Evolutionary conservation across 192 early-diverging fungal species (phyloP), one percentile per base, ranked within the genome.

Genomic region (Rhizophagus prolifer): DNA sequence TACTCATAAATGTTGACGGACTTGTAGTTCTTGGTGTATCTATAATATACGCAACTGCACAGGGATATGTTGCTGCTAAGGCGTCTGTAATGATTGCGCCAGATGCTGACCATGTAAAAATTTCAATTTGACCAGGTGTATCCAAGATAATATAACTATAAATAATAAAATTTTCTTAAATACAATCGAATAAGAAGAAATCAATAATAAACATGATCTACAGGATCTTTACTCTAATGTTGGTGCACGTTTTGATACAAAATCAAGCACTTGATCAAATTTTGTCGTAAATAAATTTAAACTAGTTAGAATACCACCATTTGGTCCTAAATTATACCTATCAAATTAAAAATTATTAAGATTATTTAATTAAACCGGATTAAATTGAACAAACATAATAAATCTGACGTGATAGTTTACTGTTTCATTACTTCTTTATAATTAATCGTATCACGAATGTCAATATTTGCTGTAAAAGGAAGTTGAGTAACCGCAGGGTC

Each of bases 361-460:
- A 31, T 38, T 38, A 38, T 8, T 25, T 16, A 38, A 30, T 28
- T 65, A 34, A 14, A 63, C 36, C 30, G 12, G n/a, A 46, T 23
- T 9, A 25, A 46, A 50, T n/a, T 14, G n/a, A 25, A 25, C 23
- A 8, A 54, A 59, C 60, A 46, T 23, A 10, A 7, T 60, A 8
- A 44, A 67, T 44, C 16, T 10, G 8, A 3, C 23, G 31, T 36
- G 10, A 46, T 9, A 70, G 74, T 84, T 81, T 89, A 94, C 91
- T 97, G 95, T 77, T 93, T 92, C 97, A 99, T 99, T 50, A 99
- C 97, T 80, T 97, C 92, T 85, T 97, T 97, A 87, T 97, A 99
- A 86, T 99, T 95, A 30, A 99, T 92, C 5, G 96, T 97, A 84
- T 99, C 97, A 26, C 96, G 87, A 76, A 99, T 97, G 81, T 99